Base-by-base conservation (phyloP, 176 grass and related monocot genomes). In the Carex kokanica region DNA sequence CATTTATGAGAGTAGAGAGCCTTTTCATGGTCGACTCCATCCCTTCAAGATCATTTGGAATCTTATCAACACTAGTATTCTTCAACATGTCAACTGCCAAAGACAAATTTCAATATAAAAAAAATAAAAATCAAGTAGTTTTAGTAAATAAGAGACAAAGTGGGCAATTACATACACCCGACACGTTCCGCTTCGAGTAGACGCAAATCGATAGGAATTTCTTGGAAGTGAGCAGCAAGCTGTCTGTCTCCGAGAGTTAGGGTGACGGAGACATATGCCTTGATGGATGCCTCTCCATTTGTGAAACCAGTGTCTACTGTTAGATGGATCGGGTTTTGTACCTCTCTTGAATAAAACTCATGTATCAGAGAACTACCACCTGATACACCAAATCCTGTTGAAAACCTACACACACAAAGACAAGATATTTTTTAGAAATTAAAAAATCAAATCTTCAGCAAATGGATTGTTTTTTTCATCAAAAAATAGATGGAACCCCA, bases 11-110 rank as follows among this genome's bases (percentile, higher is more conserved):
- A 85, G 61, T 6, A 49, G 89, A 91, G 17, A 99, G 60, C 74
- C 89, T 95, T 64, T 88, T 88, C 93, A 95, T 92, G n/a, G 93
- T 92, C 5, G 89, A 92, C 73, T 99, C 91, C 91, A 95, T 95
- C 85, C 93, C 96, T 86, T 92, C 91, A 52, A 99, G 82, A 68
- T 99, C 96, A 85, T 91, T 95, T 1, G 93, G 96, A 78, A 95
- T 88, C 80, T 99, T 95, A 40, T 99, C 93, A 27, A 99, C 88
- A 34, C 72, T 83, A 8, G 93, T 85, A 61, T 88, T 93, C 89
- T 95, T 95, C 79, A 99, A 78, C 59, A 95, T 72, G 36, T 90
- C 96, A 89, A 88, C 94, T 97, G 83, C 25, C 18, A 83, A 18
- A 81, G 23, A 75, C 1, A 80, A 49, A 21, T 36, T 34, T 52